A percentile compares a stretch with the other conserved stretches of the same genome.
Conservation (phyloP, 1,284 basidiomycete species). For the Leccinum pseudoinsigne region DNA sequence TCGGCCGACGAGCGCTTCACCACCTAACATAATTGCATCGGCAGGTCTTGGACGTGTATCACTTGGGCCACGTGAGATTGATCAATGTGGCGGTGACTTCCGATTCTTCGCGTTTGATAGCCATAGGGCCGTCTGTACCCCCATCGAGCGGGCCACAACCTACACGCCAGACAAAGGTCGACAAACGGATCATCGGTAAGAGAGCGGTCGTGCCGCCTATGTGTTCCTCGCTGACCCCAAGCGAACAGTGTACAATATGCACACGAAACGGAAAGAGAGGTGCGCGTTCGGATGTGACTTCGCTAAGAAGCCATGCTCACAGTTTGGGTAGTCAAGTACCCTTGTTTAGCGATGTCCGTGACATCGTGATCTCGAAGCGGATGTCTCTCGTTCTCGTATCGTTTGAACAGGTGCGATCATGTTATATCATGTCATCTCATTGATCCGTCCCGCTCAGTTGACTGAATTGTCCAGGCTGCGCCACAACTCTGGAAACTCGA, state of each 20-base stretch:
- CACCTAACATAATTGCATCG: rapidly evolving
- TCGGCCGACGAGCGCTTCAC: too few species aligned
- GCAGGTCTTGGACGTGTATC: slow-evolving; percentile 52
- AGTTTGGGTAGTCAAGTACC: slow-evolving; percentile 59
- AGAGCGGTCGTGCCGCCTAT: slow-evolving; percentile 15
- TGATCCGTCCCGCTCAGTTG: neutral
- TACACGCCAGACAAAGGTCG: slow-evolving; percentile 62
- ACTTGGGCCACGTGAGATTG: slow-evolving; percentile 65
- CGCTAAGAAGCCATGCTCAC: neutral
- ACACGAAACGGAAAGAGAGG: slow-evolving; percentile 66
- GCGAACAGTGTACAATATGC: slow-evolving; percentile 66
- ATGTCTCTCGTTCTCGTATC: slow-evolving; percentile 61
- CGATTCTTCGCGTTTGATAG: slow-evolving; percentile 62
- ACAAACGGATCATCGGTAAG: slow-evolving; percentile 73
- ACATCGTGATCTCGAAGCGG: slow-evolving; percentile 63
- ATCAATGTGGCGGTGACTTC: slow-evolving; percentile 64
- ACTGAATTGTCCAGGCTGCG: slow-evolving; percentile 49
- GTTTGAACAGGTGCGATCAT: slow-evolving; percentile 48
- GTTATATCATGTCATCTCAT: neutral
- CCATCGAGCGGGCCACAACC: slow-evolving; percentile 45
- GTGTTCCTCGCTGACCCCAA: slow-evolving; percentile 5
- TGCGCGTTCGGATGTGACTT: slow-evolving; percentile 30
- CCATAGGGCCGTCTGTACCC: slow-evolving; percentile 64
- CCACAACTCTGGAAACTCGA: slow-evolving; percentile 65
- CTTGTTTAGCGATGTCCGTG: slow-evolving; percentile 72